Evolutionary conservation across 441 rosid species (phyloP).

Genomic region (Jatropha multifida): DNA sequence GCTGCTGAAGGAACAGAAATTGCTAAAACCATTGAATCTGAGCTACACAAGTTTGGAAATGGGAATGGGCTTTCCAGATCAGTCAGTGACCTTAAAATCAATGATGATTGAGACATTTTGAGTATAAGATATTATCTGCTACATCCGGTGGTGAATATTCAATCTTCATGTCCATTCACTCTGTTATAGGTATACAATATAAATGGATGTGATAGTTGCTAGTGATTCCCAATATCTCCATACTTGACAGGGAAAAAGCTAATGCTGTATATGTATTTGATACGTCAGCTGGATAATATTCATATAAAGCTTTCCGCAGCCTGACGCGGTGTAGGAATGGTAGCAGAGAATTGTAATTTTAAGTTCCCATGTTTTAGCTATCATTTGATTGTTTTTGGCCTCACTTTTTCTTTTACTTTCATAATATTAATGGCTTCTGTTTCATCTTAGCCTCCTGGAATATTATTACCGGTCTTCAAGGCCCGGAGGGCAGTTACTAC

Average conservation of each 20-base stretch:
- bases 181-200: conserved; percentile 12
- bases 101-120: conserved; percentile 26
- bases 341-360: conserved; percentile 15
- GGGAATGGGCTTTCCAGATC: conserved; percentile 41
- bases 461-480: no score
- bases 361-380: neutral
- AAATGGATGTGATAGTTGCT: conserved; percentile 10
- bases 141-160: conserved; percentile 9
- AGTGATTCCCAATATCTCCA: conserved; percentile 17
- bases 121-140: neutral
- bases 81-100: conserved; percentile 32
- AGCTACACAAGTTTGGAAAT: conserved; percentile 62
- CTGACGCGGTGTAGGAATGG: conserved; percentile 24
- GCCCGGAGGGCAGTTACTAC: no score
- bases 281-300: conserved; percentile 17
- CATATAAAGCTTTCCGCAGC: conserved; percentile 23
- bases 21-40: conserved; percentile 70
- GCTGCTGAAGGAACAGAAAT: conserved; percentile 58
- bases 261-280: conserved; percentile 13
- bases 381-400: no score
- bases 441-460: no score
- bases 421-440: no score
- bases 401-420: no score
- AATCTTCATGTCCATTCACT: neutral
- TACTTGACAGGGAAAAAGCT: conserved; percentile 2